Percentiles rank a stretch among this genome's conserved stretches.
Evolutionary conservation across 176 grass and related monocot genomes (phyloP).

Genomic region (Paspalum vaginatum): DNA sequence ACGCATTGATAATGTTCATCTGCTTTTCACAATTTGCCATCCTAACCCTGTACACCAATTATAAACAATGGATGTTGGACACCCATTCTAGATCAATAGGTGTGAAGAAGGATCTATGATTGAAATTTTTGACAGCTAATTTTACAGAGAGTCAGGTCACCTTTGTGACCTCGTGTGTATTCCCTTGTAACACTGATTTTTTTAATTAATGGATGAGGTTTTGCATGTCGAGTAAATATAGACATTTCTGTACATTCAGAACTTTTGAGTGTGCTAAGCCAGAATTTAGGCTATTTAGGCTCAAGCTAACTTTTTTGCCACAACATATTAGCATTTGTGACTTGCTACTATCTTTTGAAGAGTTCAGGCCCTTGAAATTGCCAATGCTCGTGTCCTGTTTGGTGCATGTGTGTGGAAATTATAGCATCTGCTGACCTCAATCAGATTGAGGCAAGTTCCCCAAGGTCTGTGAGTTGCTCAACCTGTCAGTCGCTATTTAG

Average conservation of each 20-base stretch:
- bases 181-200: slow-evolving; percentile 35
- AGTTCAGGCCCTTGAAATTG: not conserved
- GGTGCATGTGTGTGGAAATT: not conserved
- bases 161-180: slow-evolving; percentile 45
- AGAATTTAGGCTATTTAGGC: slow-evolving; percentile 9
- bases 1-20: slow-evolving; percentile 83
- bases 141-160: not conserved
- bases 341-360: not conserved
- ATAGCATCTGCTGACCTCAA: not conserved
- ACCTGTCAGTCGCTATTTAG: not conserved
- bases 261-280: not conserved
- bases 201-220: slow-evolving; percentile 33
- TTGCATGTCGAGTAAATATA: slow-evolving; percentile 12
- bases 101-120: slow-evolving; percentile 75
- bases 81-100: slow-evolving; percentile 50
- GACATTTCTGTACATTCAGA: slow-evolving; percentile 16
- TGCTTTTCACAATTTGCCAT: slow-evolving; percentile 89
- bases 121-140: slow-evolving; percentile 39
- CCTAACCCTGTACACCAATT: slow-evolving; percentile 71
- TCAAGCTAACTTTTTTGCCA: not conserved
- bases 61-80: slow-evolving; percentile 79
- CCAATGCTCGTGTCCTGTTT: not conserved
- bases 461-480: too few relatives aligned
- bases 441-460: not conserved
- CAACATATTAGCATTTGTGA: not conserved